Evolutionary conservation across 768 basidiomycete species (phyloP).

Genomic region (Mycena vitilis): DNA sequence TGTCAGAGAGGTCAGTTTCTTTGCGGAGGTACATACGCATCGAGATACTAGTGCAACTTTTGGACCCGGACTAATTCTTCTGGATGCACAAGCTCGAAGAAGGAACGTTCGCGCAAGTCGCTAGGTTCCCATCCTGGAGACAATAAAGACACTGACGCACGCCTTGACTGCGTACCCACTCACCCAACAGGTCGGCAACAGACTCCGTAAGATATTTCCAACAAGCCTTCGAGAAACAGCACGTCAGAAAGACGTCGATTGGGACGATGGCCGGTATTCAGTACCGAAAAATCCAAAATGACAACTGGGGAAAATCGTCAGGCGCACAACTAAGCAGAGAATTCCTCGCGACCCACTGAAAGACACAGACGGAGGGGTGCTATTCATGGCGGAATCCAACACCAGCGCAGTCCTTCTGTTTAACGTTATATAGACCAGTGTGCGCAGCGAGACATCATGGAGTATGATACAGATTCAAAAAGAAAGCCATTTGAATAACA

Average conservation of each 20-base stretch:
- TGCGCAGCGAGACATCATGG: not conserved
- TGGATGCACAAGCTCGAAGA: slow-evolving; percentile 83
- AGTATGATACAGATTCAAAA: not conserved
- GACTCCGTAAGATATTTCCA: slow-evolving; percentile 79
- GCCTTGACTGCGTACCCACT: slow-evolving; percentile 19
- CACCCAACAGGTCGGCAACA: slow-evolving; percentile 73
- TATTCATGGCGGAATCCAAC: slow-evolving; percentile 49
- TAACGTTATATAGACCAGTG: not conserved
- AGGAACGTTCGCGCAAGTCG: slow-evolving; percentile 76
- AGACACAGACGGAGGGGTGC: slow-evolving; percentile 71
- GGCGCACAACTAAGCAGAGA: slow-evolving; percentile 1
- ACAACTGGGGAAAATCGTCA: slow-evolving; percentile 60
- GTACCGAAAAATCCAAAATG: slow-evolving; percentile 78
- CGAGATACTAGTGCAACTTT: slow-evolving; percentile 73
- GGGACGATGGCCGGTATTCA: slow-evolving; percentile 61
- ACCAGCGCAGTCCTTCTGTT: too few species aligned
- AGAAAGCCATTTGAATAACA: slow-evolving; percentile 8
- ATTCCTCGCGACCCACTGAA: slow-evolving; percentile 66
- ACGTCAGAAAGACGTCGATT: slow-evolving; percentile 2
- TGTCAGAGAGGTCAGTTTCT: slow-evolving; percentile 41
- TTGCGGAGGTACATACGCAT: not conserved
- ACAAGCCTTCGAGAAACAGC: slow-evolving; percentile 58
- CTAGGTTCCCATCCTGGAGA: slow-evolving; percentile 75
- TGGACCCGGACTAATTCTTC: slow-evolving; percentile 79
- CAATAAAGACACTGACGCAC: slow-evolving; percentile 2